Evolutionary conservation across 1,284 basidiomycete species (phyloP), one percentile per base, ranked within the genome.

Genomic region (Flammula alnicola): DNA sequence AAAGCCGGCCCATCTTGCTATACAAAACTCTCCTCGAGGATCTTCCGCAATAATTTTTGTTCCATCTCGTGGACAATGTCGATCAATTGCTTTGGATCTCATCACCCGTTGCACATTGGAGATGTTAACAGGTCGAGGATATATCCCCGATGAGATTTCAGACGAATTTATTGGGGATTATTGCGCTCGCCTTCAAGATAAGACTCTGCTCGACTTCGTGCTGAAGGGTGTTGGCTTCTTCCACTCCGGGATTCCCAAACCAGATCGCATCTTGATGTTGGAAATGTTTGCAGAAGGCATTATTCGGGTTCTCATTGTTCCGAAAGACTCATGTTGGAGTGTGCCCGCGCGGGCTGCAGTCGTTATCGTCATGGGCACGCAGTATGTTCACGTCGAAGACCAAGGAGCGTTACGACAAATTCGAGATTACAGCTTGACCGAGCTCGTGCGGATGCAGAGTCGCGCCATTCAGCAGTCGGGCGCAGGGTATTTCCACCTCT

Each of bases 311-410:
- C 73, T 99, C 30, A 75, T 99, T 51, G 86, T 84, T 0, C 85
- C 95, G 1, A 83, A 87, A 30, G 93, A 96, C 38, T 79, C 86
- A 17, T 91, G 88, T 63, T 97, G 95, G 94, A 86, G 81, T 16
- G 68, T 98, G 10, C 91, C 93, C 3, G 80, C 95, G 10, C 82
- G 86, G 29, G 91, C 91, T 0, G 79, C 80, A 4, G 81, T 84
- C 3, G 95, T 98, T 11, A 77, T 98, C 29, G 86, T 95, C 40
- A 90, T 98, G 86, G 91, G 94, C 20, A 94, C 95, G 5, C 96
- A 99, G 67, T 97, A 93, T 65, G 69, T 88, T 26, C 76, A 84
- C 40, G 62, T 80, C 6, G 73, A 75, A 33, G 69, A 67, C n/a
- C 70, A 74, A 36, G 69, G 65, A 16, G 51, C 67, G n/a, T 83